Conservation (phyloP, 176 grass and related monocot species). For the Bromus sterilis region DNA sequence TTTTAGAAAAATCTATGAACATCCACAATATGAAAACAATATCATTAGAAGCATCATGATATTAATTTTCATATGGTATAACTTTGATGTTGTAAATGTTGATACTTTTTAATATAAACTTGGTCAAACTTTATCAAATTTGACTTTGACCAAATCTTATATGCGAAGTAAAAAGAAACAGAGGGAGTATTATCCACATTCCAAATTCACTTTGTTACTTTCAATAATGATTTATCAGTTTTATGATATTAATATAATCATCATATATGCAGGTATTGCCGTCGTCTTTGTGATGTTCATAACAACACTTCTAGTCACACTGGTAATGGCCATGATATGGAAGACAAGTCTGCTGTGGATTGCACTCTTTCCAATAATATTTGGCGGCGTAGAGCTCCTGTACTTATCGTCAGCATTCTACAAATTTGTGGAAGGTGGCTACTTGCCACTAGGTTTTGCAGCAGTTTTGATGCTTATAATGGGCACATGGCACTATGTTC, state of each 20-base stretch:
- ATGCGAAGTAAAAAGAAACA: too few species aligned
- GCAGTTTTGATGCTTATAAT: constrained; percentile 51
- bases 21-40: too few species aligned
- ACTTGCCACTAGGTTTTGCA: constrained; percentile 54
- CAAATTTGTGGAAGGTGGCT: constrained; percentile 63
- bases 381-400: constrained; percentile 45
- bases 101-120: too few species aligned
- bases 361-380: constrained; percentile 33
- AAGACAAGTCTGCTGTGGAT: constrained; percentile 43
- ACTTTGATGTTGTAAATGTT: too few species aligned
- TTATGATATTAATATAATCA: constrained; percentile 12
- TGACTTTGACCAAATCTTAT: too few species aligned
- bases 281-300: constrained; percentile 74
- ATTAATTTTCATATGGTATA: too few species aligned
- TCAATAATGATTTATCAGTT: not conserved
- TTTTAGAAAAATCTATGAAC: too few species aligned
- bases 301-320: constrained; percentile 49
- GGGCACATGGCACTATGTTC: constrained; percentile 69
- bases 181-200: not conserved
- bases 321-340: constrained; percentile 71
- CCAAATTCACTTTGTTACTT: not conserved
- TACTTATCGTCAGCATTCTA: constrained; percentile 62
- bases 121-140: too few species aligned
- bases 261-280: constrained; percentile 50
- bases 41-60: too few species aligned